A percentile compares a stretch with the other conserved stretches of the same genome.
Evolutionary conservation across 2,329 filamentous ascomycete species (phyloP).

Genomic region (Torrubiellomyces zombiae): DNA sequence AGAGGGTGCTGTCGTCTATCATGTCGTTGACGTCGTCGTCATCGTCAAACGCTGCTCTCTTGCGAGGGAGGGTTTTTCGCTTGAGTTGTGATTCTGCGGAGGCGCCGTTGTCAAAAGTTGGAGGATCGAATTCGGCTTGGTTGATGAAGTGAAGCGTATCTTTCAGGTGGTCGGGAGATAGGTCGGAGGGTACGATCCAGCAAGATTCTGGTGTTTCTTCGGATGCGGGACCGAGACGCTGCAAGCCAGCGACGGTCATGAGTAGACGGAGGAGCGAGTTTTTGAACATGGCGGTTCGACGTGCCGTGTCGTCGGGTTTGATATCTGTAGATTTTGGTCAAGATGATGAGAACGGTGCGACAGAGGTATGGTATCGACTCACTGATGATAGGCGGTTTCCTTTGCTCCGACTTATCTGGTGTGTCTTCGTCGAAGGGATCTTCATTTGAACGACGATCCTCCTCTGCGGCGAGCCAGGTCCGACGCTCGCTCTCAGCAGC

Average conservation of each 20-base stretch:
- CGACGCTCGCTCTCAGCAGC: conserved; percentile 56
- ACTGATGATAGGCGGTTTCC: conserved; percentile 17
- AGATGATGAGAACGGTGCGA: conserved; percentile 2
- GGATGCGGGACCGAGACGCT: conserved; percentile 32
- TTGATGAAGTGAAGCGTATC: conserved; percentile 58
- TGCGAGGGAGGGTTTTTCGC: conserved; percentile 42
- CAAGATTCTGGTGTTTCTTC: conserved; percentile 60
- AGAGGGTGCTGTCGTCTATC: conserved; percentile 39
- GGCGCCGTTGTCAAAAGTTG: conserved; percentile 58
- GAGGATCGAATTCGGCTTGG: conserved; percentile 62
- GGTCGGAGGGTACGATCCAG: conserved; percentile 58
- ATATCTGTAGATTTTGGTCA: conserved; percentile 32
- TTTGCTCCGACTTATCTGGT: conserved; percentile 10
- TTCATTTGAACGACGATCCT: conserved; percentile 30
- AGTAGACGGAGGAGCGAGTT: conserved; percentile 77
- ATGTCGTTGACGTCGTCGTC: conserved; percentile 45
- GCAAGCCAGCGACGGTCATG: conserved; percentile 58
- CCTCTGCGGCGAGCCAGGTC: conserved; percentile 59
- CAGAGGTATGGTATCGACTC: conserved; percentile 7
- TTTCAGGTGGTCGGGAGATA: conserved; percentile 48
- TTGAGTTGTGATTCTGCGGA: conserved; percentile 66
- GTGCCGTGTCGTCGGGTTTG: conserved; percentile 46
- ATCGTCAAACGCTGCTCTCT: conserved; percentile 50
- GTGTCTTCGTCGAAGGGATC: conserved; percentile 16
- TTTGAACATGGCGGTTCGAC: conserved; percentile 65